phyloP scores from a whole-genome alignment of 1,284 basidiomycete species.

The Ganoderma leucocontextum region DNA sequence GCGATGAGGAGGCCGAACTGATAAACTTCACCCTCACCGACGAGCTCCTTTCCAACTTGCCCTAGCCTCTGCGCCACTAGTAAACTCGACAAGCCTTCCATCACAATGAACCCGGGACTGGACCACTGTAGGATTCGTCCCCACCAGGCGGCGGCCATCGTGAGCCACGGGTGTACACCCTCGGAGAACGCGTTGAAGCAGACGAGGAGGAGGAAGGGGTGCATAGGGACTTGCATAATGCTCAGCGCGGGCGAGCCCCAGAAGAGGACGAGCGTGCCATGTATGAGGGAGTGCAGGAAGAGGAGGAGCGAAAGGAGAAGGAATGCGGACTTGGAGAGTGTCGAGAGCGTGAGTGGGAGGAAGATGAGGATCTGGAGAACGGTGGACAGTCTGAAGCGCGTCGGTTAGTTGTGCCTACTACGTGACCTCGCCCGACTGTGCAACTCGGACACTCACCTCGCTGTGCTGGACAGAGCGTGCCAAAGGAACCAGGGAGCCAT shows the following conservation, averaged over 20 bases:
- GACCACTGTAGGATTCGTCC: slow-evolving; percentile 73
- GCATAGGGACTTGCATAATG: slow-evolving; percentile 81
- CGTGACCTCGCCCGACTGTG: background rate
- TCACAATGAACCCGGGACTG: slow-evolving; percentile 79
- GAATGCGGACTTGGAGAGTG: slow-evolving; percentile 81
- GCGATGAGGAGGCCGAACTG: slow-evolving; percentile 79
- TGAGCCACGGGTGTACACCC: slow-evolving; percentile 64
- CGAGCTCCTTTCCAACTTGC: slow-evolving; percentile 75
- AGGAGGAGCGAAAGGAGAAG: slow-evolving; percentile 83
- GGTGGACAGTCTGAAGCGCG: slow-evolving; percentile 66
- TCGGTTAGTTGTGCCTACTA: background rate
- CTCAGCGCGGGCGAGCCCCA: slow-evolving; percentile 74
- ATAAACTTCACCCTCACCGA: slow-evolving; percentile 72
- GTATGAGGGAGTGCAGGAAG: slow-evolving; percentile 75
- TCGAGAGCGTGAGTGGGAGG: slow-evolving; percentile 83
- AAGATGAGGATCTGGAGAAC: slow-evolving; percentile 84
- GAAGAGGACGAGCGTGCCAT: slow-evolving; percentile 74
- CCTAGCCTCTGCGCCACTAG: slow-evolving; percentile 84
- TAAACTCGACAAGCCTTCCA: slow-evolving; percentile 86
- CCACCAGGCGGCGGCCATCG: slow-evolving; percentile 73
- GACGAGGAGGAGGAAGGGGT: slow-evolving; percentile 81
- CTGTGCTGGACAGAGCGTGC: slow-evolving; percentile 70
- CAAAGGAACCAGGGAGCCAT: slow-evolving; percentile 64
- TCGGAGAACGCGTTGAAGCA: slow-evolving; percentile 83
- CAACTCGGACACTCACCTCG: slow-evolving; percentile 53